Evolutionary conservation across 306 rosid species (phyloP), one percentile per base, ranked within the genome.

Genomic region (Canavalia ensiformis): DNA sequence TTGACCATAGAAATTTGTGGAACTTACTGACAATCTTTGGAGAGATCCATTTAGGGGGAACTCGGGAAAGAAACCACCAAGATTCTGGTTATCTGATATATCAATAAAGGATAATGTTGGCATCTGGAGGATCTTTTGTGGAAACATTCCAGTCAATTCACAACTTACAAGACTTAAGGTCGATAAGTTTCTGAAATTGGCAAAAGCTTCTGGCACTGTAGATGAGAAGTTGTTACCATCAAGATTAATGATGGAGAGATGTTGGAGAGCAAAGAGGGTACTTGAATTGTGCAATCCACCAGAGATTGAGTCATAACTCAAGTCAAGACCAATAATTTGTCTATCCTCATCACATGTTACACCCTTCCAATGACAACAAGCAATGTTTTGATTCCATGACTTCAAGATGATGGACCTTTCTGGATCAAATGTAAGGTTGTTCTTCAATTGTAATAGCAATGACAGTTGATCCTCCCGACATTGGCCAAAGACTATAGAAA

Each of bases 351-450:
- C 74, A 66, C 89, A 89, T 4, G 64, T 62, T 1, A 91, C 88
- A n/a, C 90, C 94, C 0, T 0, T 42, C 94, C 94, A 88, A 2
- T 54, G 5, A 63, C 90, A 87, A 12, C 82, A 85, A 66, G 51
- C 77, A 9, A 3, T 4, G 10, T 2, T 84, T 28, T n/a, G 39
- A 2, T 74, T 50, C 95, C 84, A 81, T 74, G 4, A 57, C 4
- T 3, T 57, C 5, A 57, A 12, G 1, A 0, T 28, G 64, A 0
- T 57, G 12, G 35, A 18, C 25, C 25, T 25, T 29, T 12, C 0
- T 3, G 5, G 25, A 11, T 57, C 8, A 3, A 28, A 57, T 28
- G 12, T 57, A 3, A 57, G 64, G 13, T 57, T 29, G 1, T 57
- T 57, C 37, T 57, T 57, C 1, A 57, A 8, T 29, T 57, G 35